These are phyloP conservation scores for Alliaria petiolata DNA, from an alignment of 345 rosid genomes.

Conservation along the genomic window DNA sequence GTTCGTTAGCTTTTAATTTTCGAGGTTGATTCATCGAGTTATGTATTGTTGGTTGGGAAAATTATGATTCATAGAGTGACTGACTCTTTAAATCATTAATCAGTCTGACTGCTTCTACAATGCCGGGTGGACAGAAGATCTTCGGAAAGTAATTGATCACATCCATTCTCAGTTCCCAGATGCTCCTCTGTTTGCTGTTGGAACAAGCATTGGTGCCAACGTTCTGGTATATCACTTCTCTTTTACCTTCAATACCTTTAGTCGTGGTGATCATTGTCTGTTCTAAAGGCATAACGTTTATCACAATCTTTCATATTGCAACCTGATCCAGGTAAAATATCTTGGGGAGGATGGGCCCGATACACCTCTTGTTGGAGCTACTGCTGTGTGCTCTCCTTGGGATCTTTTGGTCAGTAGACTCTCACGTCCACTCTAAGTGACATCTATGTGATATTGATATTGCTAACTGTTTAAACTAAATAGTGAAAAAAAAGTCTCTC, in stretches of 20 bases:
- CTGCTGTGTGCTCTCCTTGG: slow-evolving; percentile 87
- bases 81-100: background rate
- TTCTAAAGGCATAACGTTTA: background rate
- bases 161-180: slow-evolving; percentile 63
- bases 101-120: slow-evolving; percentile 93
- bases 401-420: slow-evolving; percentile 80
- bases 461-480: background rate
- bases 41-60: background rate
- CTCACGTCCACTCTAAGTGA: background rate
- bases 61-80: background rate
- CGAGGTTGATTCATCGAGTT: background rate
- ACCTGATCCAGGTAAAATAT: slow-evolving; percentile 69
- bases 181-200: slow-evolving; percentile 77
- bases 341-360: slow-evolving; percentile 80
- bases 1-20: background rate
- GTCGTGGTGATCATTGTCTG: background rate
- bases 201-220: slow-evolving; percentile 95
- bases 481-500: background rate
- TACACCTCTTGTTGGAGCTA: slow-evolving; percentile 80
- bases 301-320: background rate
- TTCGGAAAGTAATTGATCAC: slow-evolving; percentile 48
- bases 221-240: slow-evolving; percentile 50
- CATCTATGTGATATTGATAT: background rate
- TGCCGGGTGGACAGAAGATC: slow-evolving; percentile 95
- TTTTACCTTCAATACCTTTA: background rate